A percentile compares a stretch with the other conserved stretches of the same genome.
Conservation (phyloP, 129 eudicot genomes). For the Helichrysum umbraculigerum region DNA sequence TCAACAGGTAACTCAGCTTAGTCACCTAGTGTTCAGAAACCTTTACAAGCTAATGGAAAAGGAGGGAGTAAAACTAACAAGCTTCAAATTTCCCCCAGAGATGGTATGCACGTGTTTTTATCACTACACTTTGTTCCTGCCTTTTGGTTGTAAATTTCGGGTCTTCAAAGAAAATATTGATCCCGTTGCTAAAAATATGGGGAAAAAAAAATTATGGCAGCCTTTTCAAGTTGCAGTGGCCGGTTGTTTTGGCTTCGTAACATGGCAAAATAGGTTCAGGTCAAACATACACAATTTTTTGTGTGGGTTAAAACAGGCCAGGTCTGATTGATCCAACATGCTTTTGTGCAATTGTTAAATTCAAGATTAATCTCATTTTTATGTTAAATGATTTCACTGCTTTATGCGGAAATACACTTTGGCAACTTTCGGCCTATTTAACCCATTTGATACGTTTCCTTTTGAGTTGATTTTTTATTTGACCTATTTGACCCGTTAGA, state of each 20-base stretch:
- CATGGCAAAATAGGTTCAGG: background rate
- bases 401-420: background rate
- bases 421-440: background rate
- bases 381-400: background rate
- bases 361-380: too few relatives aligned
- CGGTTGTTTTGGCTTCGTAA: background rate
- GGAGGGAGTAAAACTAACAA: conserved; percentile 54
- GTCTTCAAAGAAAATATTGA: background rate
- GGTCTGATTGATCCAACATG: background rate
- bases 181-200: background rate
- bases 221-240: background rate
- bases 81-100: conserved; percentile 51
- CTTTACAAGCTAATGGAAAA: conserved; percentile 66
- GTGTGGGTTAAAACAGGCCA: background rate
- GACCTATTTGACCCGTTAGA: background rate
- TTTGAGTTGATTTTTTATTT: background rate
- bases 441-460: background rate
- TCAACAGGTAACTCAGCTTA: conserved; percentile 51
- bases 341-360: too few relatives aligned
- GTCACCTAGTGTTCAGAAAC: conserved; percentile 79
- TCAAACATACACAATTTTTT: background rate
- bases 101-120: conserved; percentile 43
- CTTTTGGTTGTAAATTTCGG: background rate
- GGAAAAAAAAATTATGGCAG: background rate
- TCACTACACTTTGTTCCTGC: background rate